Evolutionary conservation across 768 basidiomycete genomes (phyloP).

Genomic region (Boletellus emodensis): DNA sequence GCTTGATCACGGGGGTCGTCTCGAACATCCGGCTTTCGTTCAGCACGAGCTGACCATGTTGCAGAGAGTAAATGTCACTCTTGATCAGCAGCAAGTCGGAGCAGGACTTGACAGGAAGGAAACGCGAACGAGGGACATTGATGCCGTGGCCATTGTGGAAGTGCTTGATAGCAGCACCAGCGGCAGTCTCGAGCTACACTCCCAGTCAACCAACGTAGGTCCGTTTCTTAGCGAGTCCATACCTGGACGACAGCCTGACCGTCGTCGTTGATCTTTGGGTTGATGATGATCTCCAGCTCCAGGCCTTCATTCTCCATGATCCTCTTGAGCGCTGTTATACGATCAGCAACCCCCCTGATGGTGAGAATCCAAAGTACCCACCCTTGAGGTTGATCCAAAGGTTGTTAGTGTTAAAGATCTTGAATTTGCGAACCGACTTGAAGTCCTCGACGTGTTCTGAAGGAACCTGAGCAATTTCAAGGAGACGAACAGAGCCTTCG

Average conservation of each 20-base stretch:
- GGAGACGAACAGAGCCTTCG: slow-evolving; percentile 61
- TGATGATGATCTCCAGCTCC: slow-evolving; percentile 80
- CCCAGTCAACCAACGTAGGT: neutral
- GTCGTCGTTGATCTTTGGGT: slow-evolving; percentile 64
- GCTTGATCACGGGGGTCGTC: slow-evolving; percentile 70
- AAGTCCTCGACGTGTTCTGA: slow-evolving; percentile 71
- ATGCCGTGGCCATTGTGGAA: slow-evolving; percentile 64
- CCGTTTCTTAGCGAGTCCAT: neutral
- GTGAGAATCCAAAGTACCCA: slow-evolving; percentile 11
- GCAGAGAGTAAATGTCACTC: slow-evolving; percentile 63
- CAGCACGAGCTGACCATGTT: slow-evolving; percentile 66
- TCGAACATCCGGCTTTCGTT: slow-evolving; percentile 56
- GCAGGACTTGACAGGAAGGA: slow-evolving; percentile 64
- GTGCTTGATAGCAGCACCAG: slow-evolving; percentile 73
- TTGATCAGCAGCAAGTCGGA: slow-evolving; percentile 66
- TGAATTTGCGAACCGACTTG: slow-evolving; percentile 75
- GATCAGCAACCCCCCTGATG: slow-evolving; percentile 1
- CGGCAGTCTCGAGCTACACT: slow-evolving; percentile 63
- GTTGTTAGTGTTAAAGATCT: slow-evolving; percentile 76
- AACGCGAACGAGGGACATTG: slow-evolving; percentile 69
- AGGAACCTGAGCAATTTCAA: slow-evolving; percentile 75
- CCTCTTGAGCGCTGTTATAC: slow-evolving; percentile 57
- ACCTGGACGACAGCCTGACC: slow-evolving; percentile 69
- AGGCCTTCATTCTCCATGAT: slow-evolving; percentile 64
- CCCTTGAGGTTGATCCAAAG: slow-evolving; percentile 53